These are phyloP conservation scores for Nakazawaea siamensis DNA, from an alignment of 805 yeast genomes.

Conservation along the genomic window DNA sequence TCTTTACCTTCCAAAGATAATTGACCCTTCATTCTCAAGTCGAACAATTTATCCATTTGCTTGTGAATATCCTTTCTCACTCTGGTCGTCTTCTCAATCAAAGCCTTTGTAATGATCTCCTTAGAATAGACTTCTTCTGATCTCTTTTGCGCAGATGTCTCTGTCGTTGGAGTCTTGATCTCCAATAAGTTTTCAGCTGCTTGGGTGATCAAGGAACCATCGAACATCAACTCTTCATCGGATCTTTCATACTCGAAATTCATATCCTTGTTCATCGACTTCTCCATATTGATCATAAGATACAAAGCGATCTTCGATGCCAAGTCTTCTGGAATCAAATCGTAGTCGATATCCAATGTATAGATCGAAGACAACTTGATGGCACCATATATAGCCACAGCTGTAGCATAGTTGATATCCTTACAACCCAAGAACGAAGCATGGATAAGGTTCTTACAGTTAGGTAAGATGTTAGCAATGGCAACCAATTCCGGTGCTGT, in stretches of 20 bases:
- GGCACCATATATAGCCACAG: slow-evolving; percentile 42
- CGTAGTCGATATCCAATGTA: slow-evolving; percentile 47
- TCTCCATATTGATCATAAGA: slow-evolving; percentile 50
- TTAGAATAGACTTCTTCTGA: slow-evolving; percentile 30
- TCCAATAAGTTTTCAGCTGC: slow-evolving; percentile 61
- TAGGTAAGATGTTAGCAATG: slow-evolving; percentile 37
- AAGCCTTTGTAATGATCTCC: slow-evolving; percentile 37
- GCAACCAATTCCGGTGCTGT: slow-evolving; percentile 38
- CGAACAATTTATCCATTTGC: slow-evolving; percentile 41
- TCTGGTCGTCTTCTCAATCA: slow-evolving; percentile 41
- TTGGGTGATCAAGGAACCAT: slow-evolving; percentile 66
- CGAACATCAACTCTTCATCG: slow-evolving; percentile 60
- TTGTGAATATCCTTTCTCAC: slow-evolving; percentile 43
- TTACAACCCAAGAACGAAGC: slow-evolving; percentile 48
- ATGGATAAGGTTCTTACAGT: slow-evolving; percentile 39
- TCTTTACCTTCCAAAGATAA: slow-evolving; percentile 49
- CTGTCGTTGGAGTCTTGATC: slow-evolving; percentile 18
- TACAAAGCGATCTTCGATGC: slow-evolving; percentile 48
- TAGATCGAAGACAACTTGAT: slow-evolving; percentile 40
- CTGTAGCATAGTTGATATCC: slow-evolving; percentile 32
- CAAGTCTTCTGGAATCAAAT: slow-evolving; percentile 40
- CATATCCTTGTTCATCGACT: slow-evolving; percentile 26
- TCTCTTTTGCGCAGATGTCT: slow-evolving; percentile 14
- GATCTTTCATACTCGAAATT: slow-evolving; percentile 14
- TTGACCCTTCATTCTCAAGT: slow-evolving; percentile 34